These are phyloP conservation scores for Verticillium klebahnii DNA, from an alignment of 2,329 filamentous ascomycete genomes.

Conservation along the genomic window DNA sequence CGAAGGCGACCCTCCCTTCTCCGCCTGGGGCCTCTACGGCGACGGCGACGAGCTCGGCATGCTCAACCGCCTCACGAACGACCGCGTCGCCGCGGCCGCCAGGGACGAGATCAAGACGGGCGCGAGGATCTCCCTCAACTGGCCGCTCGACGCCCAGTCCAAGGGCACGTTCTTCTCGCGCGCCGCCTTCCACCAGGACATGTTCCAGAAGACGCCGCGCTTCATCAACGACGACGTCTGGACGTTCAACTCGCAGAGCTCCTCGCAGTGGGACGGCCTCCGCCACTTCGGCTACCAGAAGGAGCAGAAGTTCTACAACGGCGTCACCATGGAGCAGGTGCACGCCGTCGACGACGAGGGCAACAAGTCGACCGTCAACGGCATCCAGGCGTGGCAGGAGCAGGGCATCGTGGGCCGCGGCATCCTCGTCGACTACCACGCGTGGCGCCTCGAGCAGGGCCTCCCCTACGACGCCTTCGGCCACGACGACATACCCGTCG, in stretches of 20 bases:
- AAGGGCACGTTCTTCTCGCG: conserved; percentile 26
- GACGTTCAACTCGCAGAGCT: conserved; percentile 30
- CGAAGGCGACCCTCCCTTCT: conserved; percentile 36
- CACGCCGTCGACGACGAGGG: conserved; percentile 27
- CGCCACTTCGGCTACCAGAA: conserved; percentile 33
- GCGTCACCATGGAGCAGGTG: conserved; percentile 38
- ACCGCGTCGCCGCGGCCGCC: conserved; percentile 45
- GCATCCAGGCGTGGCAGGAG: conserved; percentile 14
- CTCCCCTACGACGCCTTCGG: conserved; percentile 12
- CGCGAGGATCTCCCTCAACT: conserved; percentile 30
- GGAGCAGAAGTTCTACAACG: conserved; percentile 27
- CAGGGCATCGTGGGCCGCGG: conserved; percentile 44
- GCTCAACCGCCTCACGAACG: conserved; percentile 55
- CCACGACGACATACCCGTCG: conserved; percentile 9
- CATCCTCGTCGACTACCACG: conserved; percentile 47
- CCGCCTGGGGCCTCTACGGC: conserved; percentile 48
- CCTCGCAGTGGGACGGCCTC: conserved; percentile 34
- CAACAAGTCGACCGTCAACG: conserved; percentile 17
- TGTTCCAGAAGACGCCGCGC: conserved; percentile 21
- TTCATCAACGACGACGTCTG: conserved; percentile 27
- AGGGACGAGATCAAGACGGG: conserved; percentile 50
- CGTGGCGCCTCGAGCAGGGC: conserved; percentile 34
- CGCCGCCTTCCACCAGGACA: conserved; percentile 20
- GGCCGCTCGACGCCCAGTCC: conserved; percentile 25
- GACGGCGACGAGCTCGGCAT: conserved; percentile 54